These are phyloP conservation scores for Arthrobotrys musiformis DNA, from an alignment of 2,329 filamentous ascomycete genomes.

Conservation along the genomic window DNA sequence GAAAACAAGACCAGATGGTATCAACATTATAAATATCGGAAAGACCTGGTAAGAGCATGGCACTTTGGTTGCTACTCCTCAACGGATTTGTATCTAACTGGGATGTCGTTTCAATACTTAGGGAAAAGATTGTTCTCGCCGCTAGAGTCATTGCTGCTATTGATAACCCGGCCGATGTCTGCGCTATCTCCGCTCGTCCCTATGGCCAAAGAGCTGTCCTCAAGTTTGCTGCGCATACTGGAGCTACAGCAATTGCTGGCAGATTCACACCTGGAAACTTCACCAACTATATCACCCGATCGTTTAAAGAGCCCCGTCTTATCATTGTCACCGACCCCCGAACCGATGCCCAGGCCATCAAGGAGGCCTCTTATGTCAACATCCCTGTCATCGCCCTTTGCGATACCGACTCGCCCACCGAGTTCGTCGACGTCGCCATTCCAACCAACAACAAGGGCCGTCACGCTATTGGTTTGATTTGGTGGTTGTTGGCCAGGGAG, in stretches of 20 bases:
- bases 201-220: slow-evolving; percentile 99
- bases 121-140: slow-evolving; percentile 99
- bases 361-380: slow-evolving; percentile 99
- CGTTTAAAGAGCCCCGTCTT: slow-evolving; percentile 99
- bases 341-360: slow-evolving; percentile 99
- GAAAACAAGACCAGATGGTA: slow-evolving; percentile 98
- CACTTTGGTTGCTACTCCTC: neutral
- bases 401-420: slow-evolving; percentile 99
- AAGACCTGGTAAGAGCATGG: slow-evolving; percentile 88
- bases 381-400: slow-evolving; percentile 99
- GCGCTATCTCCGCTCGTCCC: slow-evolving; percentile 98
- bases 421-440: slow-evolving; percentile 99
- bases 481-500: slow-evolving; percentile 99
- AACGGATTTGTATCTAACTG: neutral
- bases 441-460: slow-evolving; percentile 99
- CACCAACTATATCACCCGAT: slow-evolving; percentile 99
- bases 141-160: slow-evolving; percentile 98
- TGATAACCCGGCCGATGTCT: slow-evolving; percentile 99
- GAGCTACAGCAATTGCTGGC: slow-evolving; percentile 96
- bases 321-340: slow-evolving; percentile 99
- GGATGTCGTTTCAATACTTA: slow-evolving; percentile 61
- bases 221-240: slow-evolving; percentile 99
- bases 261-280: slow-evolving; percentile 99
- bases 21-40: slow-evolving; percentile 99
- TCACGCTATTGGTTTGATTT: slow-evolving; percentile 97